Evolutionary conservation across 2,329 filamentous ascomycete genomes (phyloP), one percentile per base, ranked within the genome.

Genomic region (Chalara sp.): DNA sequence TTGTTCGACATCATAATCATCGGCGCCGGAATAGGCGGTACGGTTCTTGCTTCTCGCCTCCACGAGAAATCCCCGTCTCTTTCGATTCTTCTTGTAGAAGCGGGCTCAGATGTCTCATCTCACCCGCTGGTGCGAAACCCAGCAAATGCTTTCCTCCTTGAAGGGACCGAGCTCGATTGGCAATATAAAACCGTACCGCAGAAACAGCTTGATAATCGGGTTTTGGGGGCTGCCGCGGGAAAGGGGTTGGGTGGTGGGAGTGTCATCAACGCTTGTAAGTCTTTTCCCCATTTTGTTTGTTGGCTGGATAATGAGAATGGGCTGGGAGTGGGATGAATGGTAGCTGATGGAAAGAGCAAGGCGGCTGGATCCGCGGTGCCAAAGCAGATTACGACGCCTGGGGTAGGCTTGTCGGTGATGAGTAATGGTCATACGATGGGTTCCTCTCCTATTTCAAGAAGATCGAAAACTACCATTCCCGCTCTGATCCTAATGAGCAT

Each of bases 371-470:
- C 61, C 47, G 58, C 51, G 28, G 59, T 62, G 6, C 47, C 52
- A 21, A 44, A 29, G 56, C 56, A 32, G 70, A 64, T 70, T 68
- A 12, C 54, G 67, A 76, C 21, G 64, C 67, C 33, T 77, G 74
- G 75, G 70, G 64, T 5, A 58, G 66, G 13, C 53, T 67, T 4
- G 63, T 68, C 2, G 65, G 63, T 1, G 73, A 77, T 45, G 50
- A 68, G 1, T 58, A 64, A 4, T 80, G 74, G 67, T 69, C 67
- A 53, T 75, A 73, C 50, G 61, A 72, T 5, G 68, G 68, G 12
- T 66, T 77, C 33, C 63, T 72, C 21, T 70, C 71, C 3, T 79
- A 72, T 61, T 68, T 75, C 47, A 63, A 61, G 37, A 45, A 32
- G 43, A 45, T 30, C 4, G 43, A 45, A 32, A 13, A 6, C 5